Evolutionary conservation across 345 rosid genomes (phyloP), one percentile per base, ranked within the genome.

Genomic region (Eucalyptus grandis): DNA sequence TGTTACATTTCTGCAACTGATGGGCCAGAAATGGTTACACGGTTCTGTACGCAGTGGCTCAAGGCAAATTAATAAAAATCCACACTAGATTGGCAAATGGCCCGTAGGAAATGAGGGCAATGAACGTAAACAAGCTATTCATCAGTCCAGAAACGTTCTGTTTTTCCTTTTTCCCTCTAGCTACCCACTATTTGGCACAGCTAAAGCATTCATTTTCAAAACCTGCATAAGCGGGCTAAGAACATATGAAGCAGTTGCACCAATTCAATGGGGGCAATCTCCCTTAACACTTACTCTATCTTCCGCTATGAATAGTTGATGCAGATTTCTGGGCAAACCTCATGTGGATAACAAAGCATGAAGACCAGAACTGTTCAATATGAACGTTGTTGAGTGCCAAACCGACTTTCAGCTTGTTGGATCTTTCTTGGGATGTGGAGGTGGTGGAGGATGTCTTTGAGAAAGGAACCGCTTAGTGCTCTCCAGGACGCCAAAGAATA

Each of bases 401-500:
- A 43, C 30, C 5, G 5, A 40, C 83, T 40, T 86, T 86, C 62
- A 53, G 88, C 34, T 53, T 6, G 88, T 86, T 21, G 60, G 44
- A 54, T 89, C 87, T 87, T 89, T 51, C 56, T 89, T 86, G 30
- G 72, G 69, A 34, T 62, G 90, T 56, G 87, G 46, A 69, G 67
- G 72, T 8, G 60, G 93, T 30, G 87, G 49, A 87, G 96, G 92
- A 31, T 93, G 95, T 90, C 94, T 94, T 88, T 95, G 90, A 15
- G 95, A 96, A 77, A 97, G 98, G 40, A 91, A 34, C 87, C 95
- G 94, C 94, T 97, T 98, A 9, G 98, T 95, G 89, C 97, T 92
- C 92, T 98, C 99, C 6, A 98, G 93, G 85, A 98, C 97, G 5
- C 99, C 97, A 47, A 98, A 97, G 90, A 97, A 97, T 88, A 96